A percentile compares a stretch with the other conserved stretches of the same genome.
Evolutionary conservation across 2,329 filamentous ascomycete species (phyloP).

Genomic region (Diaporthe batatas): DNA sequence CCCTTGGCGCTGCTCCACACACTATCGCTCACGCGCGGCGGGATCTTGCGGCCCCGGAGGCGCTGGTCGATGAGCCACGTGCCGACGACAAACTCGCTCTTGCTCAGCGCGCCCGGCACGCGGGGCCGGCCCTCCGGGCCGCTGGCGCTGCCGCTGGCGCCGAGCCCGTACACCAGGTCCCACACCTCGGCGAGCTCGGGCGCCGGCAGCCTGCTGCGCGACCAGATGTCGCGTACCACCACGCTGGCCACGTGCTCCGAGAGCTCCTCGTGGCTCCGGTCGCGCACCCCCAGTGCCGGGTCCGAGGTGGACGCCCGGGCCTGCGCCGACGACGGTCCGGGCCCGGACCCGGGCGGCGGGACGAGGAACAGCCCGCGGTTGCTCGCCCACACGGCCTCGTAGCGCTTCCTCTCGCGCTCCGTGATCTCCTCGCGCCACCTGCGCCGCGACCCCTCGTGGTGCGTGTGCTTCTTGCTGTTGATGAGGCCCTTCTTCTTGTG

Average conservation of each 20-base stretch:
- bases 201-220: slow-evolving; percentile 73
- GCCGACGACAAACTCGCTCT: slow-evolving; percentile 84
- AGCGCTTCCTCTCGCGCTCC: slow-evolving; percentile 79
- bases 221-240: slow-evolving; percentile 82
- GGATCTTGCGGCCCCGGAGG: slow-evolving; percentile 83
- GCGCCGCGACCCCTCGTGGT: slow-evolving; percentile 81
- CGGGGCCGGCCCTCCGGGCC: slow-evolving; percentile 52
- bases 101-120: slow-evolving; percentile 60
- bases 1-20: slow-evolving; percentile 79
- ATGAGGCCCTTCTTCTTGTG: slow-evolving; percentile 60
- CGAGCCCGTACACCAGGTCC: slow-evolving; percentile 75
- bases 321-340: background rate
- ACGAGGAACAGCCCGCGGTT: slow-evolving; percentile 74
- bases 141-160: slow-evolving; percentile 33
- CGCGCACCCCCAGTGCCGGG: slow-evolving; percentile 9
- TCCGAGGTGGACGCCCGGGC: background rate
- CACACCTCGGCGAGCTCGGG: slow-evolving; percentile 82
- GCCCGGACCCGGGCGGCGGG: slow-evolving; percentile 7
- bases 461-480: slow-evolving; percentile 75
- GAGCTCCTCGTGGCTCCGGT: slow-evolving; percentile 45
- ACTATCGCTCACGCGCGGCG: slow-evolving; percentile 76
- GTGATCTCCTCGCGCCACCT: slow-evolving; percentile 84
- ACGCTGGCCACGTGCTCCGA: slow-evolving; percentile 73
- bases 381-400: slow-evolving; percentile 88
- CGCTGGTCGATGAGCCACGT: slow-evolving; percentile 87